Conservation (phyloP, 306 rosid species). For the Acmispon strigosus region DNA sequence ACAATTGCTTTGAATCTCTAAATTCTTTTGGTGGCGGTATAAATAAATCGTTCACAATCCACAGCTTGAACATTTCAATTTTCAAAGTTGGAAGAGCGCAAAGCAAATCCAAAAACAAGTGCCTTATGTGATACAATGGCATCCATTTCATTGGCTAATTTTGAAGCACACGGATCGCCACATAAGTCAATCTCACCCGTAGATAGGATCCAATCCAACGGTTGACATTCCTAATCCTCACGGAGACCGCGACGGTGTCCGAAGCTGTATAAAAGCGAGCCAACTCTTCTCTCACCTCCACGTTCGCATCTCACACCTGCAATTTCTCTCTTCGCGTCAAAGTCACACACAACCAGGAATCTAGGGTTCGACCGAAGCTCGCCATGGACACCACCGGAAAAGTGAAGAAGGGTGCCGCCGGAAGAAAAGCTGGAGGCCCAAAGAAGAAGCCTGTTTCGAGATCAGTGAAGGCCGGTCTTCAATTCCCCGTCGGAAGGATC, state of each 20-base stretch:
- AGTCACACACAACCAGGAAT: background rate
- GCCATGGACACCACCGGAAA: slow-evolving; percentile 47
- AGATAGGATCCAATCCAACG: slow-evolving; percentile 36
- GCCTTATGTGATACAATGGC: background rate
- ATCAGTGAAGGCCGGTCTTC: slow-evolving; percentile 63
- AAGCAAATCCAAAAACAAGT: background rate
- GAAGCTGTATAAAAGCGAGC: background rate
- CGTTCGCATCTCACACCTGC: background rate
- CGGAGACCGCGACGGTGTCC: background rate
- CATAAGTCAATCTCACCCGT: background rate
- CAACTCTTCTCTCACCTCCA: background rate
- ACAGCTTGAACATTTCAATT: too few species aligned
- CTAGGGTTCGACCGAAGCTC: background rate
- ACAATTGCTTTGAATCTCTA: too few species aligned
- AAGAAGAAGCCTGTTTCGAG: slow-evolving; percentile 56
- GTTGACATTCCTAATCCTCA: background rate
- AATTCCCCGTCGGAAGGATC: slow-evolving; percentile 68
- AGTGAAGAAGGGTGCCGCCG: slow-evolving; percentile 47
- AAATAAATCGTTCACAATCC: too few species aligned
- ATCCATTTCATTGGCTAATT: slow-evolving; percentile 38
- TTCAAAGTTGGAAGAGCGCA: background rate
- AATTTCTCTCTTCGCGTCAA: background rate
- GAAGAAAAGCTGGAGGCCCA: slow-evolving; percentile 43
- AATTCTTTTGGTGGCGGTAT: too few species aligned
- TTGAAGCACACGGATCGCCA: slow-evolving; percentile 32